Evolutionary conservation across 2,329 filamentous ascomycete genomes (phyloP).

Genomic region (Colletotrichum abscissum): DNA sequence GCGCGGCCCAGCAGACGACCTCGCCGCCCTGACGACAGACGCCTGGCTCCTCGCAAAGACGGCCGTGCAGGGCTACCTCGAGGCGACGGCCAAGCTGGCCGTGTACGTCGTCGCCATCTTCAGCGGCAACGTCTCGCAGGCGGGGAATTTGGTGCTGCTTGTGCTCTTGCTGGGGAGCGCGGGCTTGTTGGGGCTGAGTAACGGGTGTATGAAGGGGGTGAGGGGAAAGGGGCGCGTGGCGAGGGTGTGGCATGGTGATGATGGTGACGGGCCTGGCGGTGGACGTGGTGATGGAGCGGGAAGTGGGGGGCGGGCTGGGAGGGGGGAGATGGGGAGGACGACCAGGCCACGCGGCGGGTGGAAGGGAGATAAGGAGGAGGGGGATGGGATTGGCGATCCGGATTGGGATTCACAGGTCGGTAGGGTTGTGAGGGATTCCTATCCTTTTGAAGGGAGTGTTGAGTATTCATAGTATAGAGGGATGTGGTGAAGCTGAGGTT

Average conservation of each 20-base stretch:
- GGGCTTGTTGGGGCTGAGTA: conserved; percentile 64
- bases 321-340: background rate
- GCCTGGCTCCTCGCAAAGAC: conserved; percentile 66
- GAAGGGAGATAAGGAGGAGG: background rate
- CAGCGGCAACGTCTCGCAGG: conserved; percentile 65
- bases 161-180: conserved; percentile 63
- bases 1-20: conserved; percentile 63
- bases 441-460: conserved; percentile 18
- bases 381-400: background rate
- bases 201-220: conserved; percentile 58
- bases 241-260: conserved; percentile 34
- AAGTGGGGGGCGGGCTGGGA: background rate
- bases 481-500: background rate
- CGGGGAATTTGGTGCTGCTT: conserved; percentile 63
- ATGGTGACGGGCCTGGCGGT: background rate
- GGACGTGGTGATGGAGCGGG: background rate
- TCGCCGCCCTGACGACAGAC: conserved; percentile 69
- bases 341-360: background rate
- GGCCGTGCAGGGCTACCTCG: conserved; percentile 60
- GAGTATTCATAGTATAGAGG: background rate
- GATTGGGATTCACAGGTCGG: conserved; percentile 24
- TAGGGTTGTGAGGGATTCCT: conserved; percentile 11
- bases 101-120: conserved; percentile 68
- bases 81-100: conserved; percentile 64
- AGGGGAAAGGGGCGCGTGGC: conserved; percentile 63